A percentile compares a stretch with the other conserved stretches of the same genome.
Evolutionary conservation across 106 monocot species (phyloP).

Genomic region (Xerophyta viscosa): DNA sequence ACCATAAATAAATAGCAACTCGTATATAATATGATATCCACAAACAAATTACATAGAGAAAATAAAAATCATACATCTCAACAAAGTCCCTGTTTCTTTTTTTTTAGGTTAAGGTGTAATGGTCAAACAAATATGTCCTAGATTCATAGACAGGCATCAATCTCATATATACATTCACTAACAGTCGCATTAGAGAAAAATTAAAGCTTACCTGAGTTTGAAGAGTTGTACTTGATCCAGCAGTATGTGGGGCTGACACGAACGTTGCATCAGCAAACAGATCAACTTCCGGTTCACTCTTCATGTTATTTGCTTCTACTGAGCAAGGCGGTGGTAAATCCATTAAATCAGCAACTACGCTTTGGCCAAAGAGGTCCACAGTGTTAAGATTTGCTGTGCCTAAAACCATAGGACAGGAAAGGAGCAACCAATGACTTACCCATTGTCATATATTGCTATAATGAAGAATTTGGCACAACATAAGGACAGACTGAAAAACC

Average conservation of each 20-base stretch:
- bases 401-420: conserved; percentile 22
- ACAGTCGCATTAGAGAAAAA: not conserved
- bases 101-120: too few species aligned
- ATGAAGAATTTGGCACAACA: too few species aligned
- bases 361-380: conserved; percentile 63
- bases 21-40: too few species aligned
- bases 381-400: conserved; percentile 28
- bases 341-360: conserved; percentile 55
- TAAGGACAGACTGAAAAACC: too few species aligned
- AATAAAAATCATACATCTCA: too few species aligned
- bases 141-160: too few species aligned
- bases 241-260: not conserved
- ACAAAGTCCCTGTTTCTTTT: too few species aligned
- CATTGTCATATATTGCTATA: too few species aligned
- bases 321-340: conserved; percentile 37
- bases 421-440: too few species aligned
- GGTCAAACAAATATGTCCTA: too few species aligned
- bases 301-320: too few species aligned
- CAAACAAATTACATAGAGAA: not conserved
- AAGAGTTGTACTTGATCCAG: not conserved
- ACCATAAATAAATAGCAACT: too few species aligned
- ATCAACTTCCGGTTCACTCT: conserved; percentile 1
- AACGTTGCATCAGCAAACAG: not conserved
- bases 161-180: not conserved
- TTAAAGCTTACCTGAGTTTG: not conserved